Evolutionary conservation across 1,139 yeast species (phyloP).

Genomic region (Zygoascus meyerae): DNA sequence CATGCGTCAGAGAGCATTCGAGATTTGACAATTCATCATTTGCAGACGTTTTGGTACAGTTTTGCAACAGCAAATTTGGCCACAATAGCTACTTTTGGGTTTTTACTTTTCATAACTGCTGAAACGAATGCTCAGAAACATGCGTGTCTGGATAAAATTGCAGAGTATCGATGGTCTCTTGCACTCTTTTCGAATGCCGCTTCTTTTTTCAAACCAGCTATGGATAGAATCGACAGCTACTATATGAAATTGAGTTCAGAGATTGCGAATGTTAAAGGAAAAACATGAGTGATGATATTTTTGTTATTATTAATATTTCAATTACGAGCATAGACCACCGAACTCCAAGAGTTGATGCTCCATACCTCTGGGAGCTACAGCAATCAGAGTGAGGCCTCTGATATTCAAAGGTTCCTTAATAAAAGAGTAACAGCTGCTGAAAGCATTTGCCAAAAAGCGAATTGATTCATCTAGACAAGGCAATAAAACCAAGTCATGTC

Average conservation of each 20-base stretch:
- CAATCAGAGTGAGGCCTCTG: constrained; percentile 1
- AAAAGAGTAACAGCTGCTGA: not conserved
- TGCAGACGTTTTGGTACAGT: constrained; percentile 80
- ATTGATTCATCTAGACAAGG: not conserved
- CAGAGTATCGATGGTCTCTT: constrained; percentile 29
- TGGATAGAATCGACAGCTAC: constrained; percentile 24
- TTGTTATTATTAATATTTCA: no score
- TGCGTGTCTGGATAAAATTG: constrained; percentile 23
- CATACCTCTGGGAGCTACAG: constrained; percentile 17
- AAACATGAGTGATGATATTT: no score
- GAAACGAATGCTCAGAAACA: constrained; percentile 17
- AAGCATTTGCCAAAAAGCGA: not conserved
- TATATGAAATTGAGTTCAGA: constrained; percentile 15
- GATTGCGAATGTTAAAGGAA: not conserved
- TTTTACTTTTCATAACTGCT: constrained; percentile 18
- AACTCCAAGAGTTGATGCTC: constrained; percentile 17
- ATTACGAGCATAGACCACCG: not conserved
- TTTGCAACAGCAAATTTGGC: constrained; percentile 68
- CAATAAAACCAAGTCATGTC: not conserved
- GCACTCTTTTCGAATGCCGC: constrained; percentile 28
- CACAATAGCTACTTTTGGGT: constrained; percentile 66
- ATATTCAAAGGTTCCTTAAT: not conserved
- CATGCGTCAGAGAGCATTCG: constrained; percentile 76
- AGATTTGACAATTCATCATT: constrained; percentile 68
- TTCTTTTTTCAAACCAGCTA: constrained; percentile 27